Evolutionary conservation across 2,329 filamentous ascomycete genomes (phyloP).

Genomic region (Orbilia ellipsospora): DNA sequence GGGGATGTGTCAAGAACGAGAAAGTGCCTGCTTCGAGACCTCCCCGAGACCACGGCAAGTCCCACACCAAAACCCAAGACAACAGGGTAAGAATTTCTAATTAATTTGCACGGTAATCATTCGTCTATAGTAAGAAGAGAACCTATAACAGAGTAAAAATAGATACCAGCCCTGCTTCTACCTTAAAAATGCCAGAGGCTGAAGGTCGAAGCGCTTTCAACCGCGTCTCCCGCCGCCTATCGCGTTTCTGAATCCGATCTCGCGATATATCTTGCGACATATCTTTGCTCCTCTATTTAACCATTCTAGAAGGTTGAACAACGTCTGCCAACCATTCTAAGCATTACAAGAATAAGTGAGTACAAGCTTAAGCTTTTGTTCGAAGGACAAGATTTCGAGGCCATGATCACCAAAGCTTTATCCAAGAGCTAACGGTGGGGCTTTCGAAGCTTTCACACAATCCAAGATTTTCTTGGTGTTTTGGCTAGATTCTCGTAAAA

Average conservation of each 20-base stretch:
- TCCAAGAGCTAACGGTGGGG: conserved; percentile 40
- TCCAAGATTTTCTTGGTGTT: conserved; percentile 47
- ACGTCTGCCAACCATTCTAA: conserved; percentile 30
- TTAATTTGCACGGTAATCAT: conserved; percentile 28
- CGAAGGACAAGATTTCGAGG: conserved; percentile 43
- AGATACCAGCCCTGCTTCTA: background rate
- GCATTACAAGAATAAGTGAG: background rate
- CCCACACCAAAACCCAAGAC: conserved; percentile 9
- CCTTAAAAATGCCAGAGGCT: conserved; percentile 12
- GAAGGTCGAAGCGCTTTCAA: conserved; percentile 10
- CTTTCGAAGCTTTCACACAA: conserved; percentile 36
- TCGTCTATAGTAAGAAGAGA: conserved; percentile 38
- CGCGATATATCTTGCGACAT: no score
- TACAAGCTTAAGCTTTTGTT: conserved; percentile 32
- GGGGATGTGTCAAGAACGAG: conserved; percentile 2
- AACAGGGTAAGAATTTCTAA: conserved; percentile 54
- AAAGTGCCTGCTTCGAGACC: conserved; percentile 20
- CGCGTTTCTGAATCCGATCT: conserved; percentile 13
- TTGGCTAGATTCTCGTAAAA: conserved; percentile 27
- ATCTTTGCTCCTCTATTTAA: conserved; percentile 6
- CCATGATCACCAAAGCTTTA: conserved; percentile 45
- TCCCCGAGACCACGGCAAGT: conserved; percentile 18
- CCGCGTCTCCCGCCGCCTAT: conserved; percentile 5
- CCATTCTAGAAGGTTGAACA: conserved; percentile 11
- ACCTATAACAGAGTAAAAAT: conserved; percentile 43